phyloP scores from a whole-genome alignment of 176 grass and related monocot species.

The Zizania latifolia region DNA sequence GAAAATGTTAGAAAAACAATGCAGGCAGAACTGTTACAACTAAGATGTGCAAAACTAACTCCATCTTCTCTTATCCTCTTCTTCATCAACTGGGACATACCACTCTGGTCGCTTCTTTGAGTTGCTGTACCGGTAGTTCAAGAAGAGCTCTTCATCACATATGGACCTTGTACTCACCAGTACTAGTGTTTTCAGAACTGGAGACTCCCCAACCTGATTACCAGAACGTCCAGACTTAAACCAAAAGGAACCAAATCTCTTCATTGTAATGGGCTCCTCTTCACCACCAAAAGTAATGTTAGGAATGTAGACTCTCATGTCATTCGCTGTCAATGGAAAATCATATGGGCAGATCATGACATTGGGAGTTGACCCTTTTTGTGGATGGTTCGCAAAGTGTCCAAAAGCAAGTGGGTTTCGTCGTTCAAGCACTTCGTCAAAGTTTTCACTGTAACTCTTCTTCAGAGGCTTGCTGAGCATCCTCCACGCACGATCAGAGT shows the following conservation, averaged over 20 bases:
- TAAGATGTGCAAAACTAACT: constrained; percentile 39
- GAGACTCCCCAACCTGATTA: constrained; percentile 33
- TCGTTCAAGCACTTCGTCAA: constrained; percentile 60
- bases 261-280: constrained; percentile 56
- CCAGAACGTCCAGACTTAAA: constrained; percentile 59
- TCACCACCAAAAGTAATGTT: constrained; percentile 69
- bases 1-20: not conserved
- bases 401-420: constrained; percentile 87
- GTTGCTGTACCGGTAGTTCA: constrained; percentile 87
- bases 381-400: constrained; percentile 92
- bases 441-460: constrained; percentile 30
- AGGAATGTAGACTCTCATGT: constrained; percentile 82
- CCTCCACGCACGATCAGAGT: constrained; percentile 62
- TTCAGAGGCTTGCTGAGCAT: constrained; percentile 77
- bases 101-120: constrained; percentile 69
- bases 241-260: constrained; percentile 85
- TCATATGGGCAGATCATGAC: constrained; percentile 91
- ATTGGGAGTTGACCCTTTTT: constrained; percentile 60
- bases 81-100: constrained; percentile 82
- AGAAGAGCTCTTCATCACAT: constrained; percentile 75
- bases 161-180: constrained; percentile 75
- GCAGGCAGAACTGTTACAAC: not conserved
- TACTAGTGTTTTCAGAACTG: constrained; percentile 55
- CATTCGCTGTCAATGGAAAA: constrained; percentile 71
- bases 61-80: constrained; percentile 91